A percentile compares a stretch with the other conserved stretches of the same genome.
These are phyloP conservation scores for Deinandra increscens DNA, from an alignment of 129 eudicot genomes.

Conservation along the genomic window DNA sequence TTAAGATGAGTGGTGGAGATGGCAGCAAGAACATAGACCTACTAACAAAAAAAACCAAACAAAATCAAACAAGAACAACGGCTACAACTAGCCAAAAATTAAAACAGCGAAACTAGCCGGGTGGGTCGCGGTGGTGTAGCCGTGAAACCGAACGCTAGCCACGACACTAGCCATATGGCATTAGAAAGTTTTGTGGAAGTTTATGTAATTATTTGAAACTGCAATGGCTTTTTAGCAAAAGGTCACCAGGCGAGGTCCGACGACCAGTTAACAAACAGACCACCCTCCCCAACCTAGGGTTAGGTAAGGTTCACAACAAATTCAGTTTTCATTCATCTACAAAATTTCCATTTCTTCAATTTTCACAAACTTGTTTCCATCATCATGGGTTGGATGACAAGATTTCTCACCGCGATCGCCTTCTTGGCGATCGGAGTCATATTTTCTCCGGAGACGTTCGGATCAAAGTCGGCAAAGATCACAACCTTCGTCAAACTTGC, in stretches of 20 bases:
- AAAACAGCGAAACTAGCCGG: no score
- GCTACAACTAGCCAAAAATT: no score
- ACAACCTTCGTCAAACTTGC: constrained; percentile 59
- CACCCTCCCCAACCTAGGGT: not conserved
- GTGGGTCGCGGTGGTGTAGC: no score
- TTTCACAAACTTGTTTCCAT: not conserved
- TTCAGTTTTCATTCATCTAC: constrained; percentile 1
- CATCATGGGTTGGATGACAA: constrained; percentile 73
- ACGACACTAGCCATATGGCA: no score
- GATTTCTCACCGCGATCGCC: constrained; percentile 70
- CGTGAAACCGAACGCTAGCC: no score
- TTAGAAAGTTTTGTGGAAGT: not conserved
- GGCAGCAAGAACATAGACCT: no score
- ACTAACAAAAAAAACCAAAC: no score
- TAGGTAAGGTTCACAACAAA: constrained; percentile 21
- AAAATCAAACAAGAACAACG: no score
- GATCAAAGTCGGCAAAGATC: constrained; percentile 59
- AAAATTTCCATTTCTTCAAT: not conserved
- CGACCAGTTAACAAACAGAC: not conserved
- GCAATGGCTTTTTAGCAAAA: constrained; percentile 9
- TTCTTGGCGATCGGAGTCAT: constrained; percentile 76
- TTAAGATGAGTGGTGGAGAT: no score
- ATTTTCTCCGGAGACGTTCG: constrained; percentile 88
- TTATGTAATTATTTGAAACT: constrained; percentile 4
- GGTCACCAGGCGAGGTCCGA: constrained; percentile 1